Percentiles rank a stretch among this genome's conserved stretches.
phyloP scores from a whole-genome alignment of 2,329 filamentous ascomycete species.

The Fusarium euwallaceae region DNA sequence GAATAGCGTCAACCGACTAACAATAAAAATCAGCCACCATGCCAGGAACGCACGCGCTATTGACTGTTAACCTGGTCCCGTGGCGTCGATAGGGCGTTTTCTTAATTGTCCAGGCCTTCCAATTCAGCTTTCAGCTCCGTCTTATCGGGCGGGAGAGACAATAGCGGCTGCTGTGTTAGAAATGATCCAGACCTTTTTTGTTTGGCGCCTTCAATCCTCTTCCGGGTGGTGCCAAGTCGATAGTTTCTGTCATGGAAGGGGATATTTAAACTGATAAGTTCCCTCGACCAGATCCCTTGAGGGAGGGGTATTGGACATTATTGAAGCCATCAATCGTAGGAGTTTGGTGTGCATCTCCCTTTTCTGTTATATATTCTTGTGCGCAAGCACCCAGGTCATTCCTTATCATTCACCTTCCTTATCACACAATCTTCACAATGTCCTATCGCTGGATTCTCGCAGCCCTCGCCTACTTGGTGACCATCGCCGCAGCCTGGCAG shows the following conservation, averaged over 20 bases:
- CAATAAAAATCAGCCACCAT: constrained; percentile 26
- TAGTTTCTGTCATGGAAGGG: not conserved
- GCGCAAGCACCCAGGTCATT: constrained; percentile 22
- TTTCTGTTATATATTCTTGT: not conserved
- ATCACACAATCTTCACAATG: constrained; percentile 34
- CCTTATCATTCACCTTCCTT: not conserved
- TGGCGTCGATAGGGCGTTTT: constrained; percentile 17
- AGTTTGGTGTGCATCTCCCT: not conserved
- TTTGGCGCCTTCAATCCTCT: not conserved
- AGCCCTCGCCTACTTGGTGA: constrained; percentile 48
- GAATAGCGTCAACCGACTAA: not conserved
- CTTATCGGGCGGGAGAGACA: constrained; percentile 12
- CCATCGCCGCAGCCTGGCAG: constrained; percentile 52
- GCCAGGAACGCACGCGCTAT: constrained; percentile 6
- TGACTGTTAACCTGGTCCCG: not conserved
- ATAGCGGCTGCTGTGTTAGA: constrained; percentile 7
- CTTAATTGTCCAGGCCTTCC: not conserved
- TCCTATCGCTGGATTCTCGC: constrained; percentile 38
- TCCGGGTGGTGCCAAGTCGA: constrained; percentile 3
- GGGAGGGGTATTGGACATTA: not conserved
- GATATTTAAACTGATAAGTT: constrained; percentile 6
- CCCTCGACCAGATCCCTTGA: not conserved
- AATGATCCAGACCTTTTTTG: constrained; percentile 19
- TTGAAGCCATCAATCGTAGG: not conserved
- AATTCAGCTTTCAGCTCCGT: not conserved